Base-by-base conservation (phyloP, 208 protist species). In the Novymonas esmeraldas region DNA sequence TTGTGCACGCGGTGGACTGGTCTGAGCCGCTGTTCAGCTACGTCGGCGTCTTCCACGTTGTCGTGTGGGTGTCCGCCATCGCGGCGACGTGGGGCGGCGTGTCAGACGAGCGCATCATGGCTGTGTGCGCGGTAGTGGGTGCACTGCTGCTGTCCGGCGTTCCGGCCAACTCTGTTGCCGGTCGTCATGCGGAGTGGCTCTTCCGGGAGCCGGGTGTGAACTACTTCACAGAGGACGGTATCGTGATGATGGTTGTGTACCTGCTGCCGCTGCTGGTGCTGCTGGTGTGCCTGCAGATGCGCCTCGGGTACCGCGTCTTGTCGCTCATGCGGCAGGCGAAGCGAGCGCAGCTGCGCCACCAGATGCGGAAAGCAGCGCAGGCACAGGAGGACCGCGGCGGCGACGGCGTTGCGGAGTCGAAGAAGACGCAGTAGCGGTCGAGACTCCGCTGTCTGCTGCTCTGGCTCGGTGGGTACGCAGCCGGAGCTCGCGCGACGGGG, bases 191-290 rank as follows among this genome's bases (percentile, higher is more conserved):
- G 0, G 33, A 45, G 0, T 16, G 38, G 10, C 29, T 93, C 16
- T 92, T 95, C 62, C 18, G 33, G 18, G 79, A 82, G 42, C 64
- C 74, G 14, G 58, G 72, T 0, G 63, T 78, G 6, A 91, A 92
- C 56, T 95, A 95, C 70, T 93, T 95, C 83, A 83, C 89, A 7
- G 70, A 79, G n/a, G 60, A 60, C 20, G 84, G 81, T 9, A 48
- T 87, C 20, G 92, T 95, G 66, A 63, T 95, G 10, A 70, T 69
- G 2, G 63, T 87, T 0, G 61, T 92, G 31, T 88, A 81, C 62
- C 82, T 74, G 64, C 13, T 70, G n/a, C 90, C 90, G 29, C 39
- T 95, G 9, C 76, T 92, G 52, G 44, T 78, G 4, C 20, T 81
- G 11, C 64, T 84, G 26, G 48, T 84, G 28, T 42, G 46, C 24